Conservation (phyloP, 257 asterid species). For the Anisodus tanguticus region DNA sequence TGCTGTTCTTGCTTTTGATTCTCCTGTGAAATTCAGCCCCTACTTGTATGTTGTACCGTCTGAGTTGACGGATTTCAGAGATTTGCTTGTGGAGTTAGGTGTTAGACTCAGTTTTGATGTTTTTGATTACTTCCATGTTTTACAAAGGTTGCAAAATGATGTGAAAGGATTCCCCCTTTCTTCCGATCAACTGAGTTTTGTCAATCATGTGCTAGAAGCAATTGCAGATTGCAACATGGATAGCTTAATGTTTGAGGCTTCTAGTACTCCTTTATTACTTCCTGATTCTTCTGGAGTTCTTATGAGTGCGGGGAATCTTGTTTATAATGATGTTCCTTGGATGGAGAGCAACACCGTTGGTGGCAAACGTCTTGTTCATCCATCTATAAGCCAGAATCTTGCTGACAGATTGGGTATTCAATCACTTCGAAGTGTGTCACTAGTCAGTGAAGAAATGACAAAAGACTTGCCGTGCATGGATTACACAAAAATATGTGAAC, state of each 20-base stretch:
- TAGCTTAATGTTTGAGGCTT: conserved; percentile 52
- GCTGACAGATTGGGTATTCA: conserved; percentile 83
- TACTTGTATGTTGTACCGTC: conserved; percentile 95
- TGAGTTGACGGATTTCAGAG: conserved; percentile 77
- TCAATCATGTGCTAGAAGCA: conserved; percentile 80
- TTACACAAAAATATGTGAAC: conserved; percentile 74
- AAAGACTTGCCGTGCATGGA: conserved; percentile 96
- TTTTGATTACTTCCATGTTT: conserved; percentile 68
- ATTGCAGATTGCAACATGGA: conserved; percentile 66
- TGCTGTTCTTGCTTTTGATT: conserved; percentile 86
- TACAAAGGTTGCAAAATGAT: conserved; percentile 70
- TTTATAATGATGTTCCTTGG: conserved; percentile 98
- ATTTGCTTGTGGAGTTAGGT: conserved; percentile 87
- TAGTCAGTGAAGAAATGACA: conserved; percentile 85
- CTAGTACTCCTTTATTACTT: conserved; percentile 52
- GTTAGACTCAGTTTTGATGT: conserved; percentile 77
- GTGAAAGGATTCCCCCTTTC: conserved; percentile 66
- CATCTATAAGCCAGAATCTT: conserved; percentile 72
- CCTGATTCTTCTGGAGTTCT: conserved; percentile 93
- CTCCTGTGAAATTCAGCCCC: conserved; percentile 93
- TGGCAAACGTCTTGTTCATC: conserved; percentile 83
- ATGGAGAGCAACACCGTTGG: conserved; percentile 65
- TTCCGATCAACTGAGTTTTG: conserved; percentile 81
- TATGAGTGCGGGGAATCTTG: conserved; percentile 66
- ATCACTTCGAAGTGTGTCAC: conserved; percentile 83